Conservation (phyloP, 441 rosid species). For the Adansonia madagascariensis region DNA sequence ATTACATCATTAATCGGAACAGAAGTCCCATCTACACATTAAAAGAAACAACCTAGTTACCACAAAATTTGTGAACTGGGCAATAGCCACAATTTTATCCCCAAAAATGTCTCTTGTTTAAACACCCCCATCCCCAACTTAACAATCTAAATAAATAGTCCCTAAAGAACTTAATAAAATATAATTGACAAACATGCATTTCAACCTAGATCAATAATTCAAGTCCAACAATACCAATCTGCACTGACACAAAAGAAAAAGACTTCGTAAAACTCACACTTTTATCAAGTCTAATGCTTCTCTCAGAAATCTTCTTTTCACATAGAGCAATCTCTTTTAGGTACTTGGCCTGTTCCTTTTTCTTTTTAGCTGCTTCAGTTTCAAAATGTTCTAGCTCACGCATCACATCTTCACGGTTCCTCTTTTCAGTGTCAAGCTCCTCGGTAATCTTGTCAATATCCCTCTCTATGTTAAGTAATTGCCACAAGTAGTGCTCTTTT, state of each 20-base stretch:
- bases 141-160: slow-evolving; percentile 14
- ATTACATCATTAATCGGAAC: slow-evolving; percentile 14
- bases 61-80: not conserved
- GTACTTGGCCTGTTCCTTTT: slow-evolving; percentile 78
- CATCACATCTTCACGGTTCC: slow-evolving; percentile 62
- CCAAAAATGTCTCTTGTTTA: slow-evolving; percentile 13
- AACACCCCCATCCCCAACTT: slow-evolving; percentile 10
- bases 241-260: slow-evolving; percentile 20
- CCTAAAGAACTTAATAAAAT: slow-evolving; percentile 5
- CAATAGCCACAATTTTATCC: not conserved
- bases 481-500: slow-evolving; percentile 87
- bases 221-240: not conserved
- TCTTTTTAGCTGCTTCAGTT: slow-evolving; percentile 65
- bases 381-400: slow-evolving; percentile 69
- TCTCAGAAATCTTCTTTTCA: slow-evolving; percentile 88
- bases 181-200: slow-evolving; percentile 12
- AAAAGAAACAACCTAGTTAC: slow-evolving; percentile 17
- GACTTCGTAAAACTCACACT: slow-evolving; percentile 57
- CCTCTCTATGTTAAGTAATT: slow-evolving; percentile 75
- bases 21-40: not conserved
- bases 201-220: slow-evolving; percentile 11
- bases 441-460: slow-evolving; percentile 66
- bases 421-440: slow-evolving; percentile 73
- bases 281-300: slow-evolving; percentile 66
- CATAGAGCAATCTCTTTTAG: slow-evolving; percentile 73